Percentiles rank a stretch among this genome's conserved stretches.
These are phyloP conservation scores for Lasiodiplodia sp. DNA, from an alignment of 2,329 filamentous ascomycete genomes.

Conservation along the genomic window DNA sequence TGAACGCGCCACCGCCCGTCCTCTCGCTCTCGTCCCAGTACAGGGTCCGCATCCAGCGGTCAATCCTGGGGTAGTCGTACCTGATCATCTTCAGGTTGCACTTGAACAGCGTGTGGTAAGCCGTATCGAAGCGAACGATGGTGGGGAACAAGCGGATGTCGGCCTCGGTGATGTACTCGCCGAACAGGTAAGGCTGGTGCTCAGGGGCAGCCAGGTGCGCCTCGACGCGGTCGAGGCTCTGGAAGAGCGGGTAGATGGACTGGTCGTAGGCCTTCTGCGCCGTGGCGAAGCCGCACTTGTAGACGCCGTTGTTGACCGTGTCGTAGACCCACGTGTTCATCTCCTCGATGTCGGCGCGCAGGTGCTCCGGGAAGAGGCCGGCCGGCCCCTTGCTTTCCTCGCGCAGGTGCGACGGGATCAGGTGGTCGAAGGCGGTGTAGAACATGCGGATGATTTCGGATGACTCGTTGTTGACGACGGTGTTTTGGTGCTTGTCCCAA, in stretches of 20 bases:
- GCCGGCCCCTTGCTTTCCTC: slow-evolving; percentile 64
- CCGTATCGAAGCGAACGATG: slow-evolving; percentile 59
- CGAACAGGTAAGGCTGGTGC: slow-evolving; percentile 73
- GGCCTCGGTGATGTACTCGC: slow-evolving; percentile 77
- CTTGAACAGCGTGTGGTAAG: slow-evolving; percentile 79
- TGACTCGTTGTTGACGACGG: slow-evolving; percentile 44
- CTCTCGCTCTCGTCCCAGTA: slow-evolving; percentile 49
- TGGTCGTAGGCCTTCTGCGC: slow-evolving; percentile 83
- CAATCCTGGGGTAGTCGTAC: slow-evolving; percentile 62
- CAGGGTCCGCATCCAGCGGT: slow-evolving; percentile 55
- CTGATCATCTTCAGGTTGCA: slow-evolving; percentile 70
- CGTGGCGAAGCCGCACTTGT: slow-evolving; percentile 78
- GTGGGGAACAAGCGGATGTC: slow-evolving; percentile 72
- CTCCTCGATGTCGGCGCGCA: slow-evolving; percentile 74
- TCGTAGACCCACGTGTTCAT: slow-evolving; percentile 83
- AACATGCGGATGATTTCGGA: slow-evolving; percentile 46
- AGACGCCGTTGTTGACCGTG: slow-evolving; percentile 61
- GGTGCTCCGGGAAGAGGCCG: slow-evolving; percentile 70
- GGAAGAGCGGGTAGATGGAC: slow-evolving; percentile 75
- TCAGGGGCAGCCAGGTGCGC: slow-evolving; percentile 65
- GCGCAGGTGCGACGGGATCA: slow-evolving; percentile 55
- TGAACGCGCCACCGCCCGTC: slow-evolving; percentile 41
- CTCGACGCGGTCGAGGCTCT: slow-evolving; percentile 78
- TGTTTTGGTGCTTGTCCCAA: slow-evolving; percentile 68
- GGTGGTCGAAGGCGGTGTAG: slow-evolving; percentile 40